Conservation (phyloP, 1,139 yeast species). For the Candida dubliniensis region DNA sequence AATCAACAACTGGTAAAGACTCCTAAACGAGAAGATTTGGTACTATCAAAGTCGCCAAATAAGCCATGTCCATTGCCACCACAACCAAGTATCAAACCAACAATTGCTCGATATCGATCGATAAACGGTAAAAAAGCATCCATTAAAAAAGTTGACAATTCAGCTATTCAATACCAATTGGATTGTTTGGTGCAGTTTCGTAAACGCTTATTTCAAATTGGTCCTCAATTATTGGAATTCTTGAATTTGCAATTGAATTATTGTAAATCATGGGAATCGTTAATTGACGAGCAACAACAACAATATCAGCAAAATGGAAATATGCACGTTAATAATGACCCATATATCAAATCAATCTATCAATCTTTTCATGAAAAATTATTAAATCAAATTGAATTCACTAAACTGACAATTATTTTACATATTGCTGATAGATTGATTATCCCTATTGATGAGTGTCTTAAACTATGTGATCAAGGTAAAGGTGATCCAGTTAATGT, state of each 20-base stretch:
- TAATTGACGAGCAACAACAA: constrained; percentile 7
- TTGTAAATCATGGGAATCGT: constrained; percentile 13
- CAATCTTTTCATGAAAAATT: constrained; percentile 12
- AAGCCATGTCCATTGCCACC: background rate
- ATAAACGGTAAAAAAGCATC: constrained; percentile 1
- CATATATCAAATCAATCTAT: constrained; percentile 10
- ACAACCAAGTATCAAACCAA: constrained; percentile 6
- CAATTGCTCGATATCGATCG: constrained; percentile 5
- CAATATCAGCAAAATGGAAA: background rate
- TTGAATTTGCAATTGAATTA: constrained; percentile 13
- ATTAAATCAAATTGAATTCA: constrained; percentile 12
- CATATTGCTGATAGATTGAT: constrained; percentile 13
- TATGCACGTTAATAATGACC: background rate
- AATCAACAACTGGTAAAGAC: constrained; percentile 5
- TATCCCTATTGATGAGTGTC: constrained; percentile 15
- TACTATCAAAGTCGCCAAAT: background rate
- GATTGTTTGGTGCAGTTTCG: constrained; percentile 9
- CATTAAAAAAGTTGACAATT: constrained; percentile 2
- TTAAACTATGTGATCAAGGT: constrained; percentile 10
- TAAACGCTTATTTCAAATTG: constrained; percentile 10
- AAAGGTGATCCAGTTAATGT: constrained; percentile 9
- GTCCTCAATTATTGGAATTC: constrained; percentile 14
- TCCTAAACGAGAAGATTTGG: constrained; percentile 1
- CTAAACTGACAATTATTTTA: constrained; percentile 11
- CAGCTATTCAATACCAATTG: constrained; percentile 12